Conservation (phyloP, 2,329 filamentous ascomycete species). For the Fusarium clavum region DNA sequence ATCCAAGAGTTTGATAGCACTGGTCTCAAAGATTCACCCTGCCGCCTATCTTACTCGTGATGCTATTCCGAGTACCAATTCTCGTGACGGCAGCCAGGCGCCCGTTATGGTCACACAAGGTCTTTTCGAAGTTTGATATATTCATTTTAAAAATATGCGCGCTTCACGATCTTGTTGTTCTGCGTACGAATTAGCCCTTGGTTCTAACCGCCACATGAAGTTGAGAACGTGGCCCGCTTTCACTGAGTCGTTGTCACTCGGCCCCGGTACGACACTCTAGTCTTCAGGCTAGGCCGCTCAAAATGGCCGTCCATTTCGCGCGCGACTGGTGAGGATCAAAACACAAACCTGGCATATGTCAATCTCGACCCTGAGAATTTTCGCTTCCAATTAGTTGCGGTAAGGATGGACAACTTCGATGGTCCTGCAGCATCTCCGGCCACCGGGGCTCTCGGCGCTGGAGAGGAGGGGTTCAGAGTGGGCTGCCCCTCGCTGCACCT, state of each 20-base stretch:
- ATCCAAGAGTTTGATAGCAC: slow-evolving; percentile 11
- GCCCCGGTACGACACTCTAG: slow-evolving; percentile 42
- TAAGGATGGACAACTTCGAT: slow-evolving; percentile 32
- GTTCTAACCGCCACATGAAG: slow-evolving; percentile 46
- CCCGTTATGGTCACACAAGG: slow-evolving; percentile 4
- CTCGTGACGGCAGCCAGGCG: not conserved
- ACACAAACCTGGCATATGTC: slow-evolving; percentile 30
- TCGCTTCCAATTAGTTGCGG: slow-evolving; percentile 39
- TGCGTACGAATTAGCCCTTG: slow-evolving; percentile 33
- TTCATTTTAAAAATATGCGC: slow-evolving; percentile 26
- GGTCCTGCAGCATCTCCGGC: slow-evolving; percentile 34
- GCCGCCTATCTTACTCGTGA: slow-evolving; percentile 4
- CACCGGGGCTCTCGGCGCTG: slow-evolving; percentile 36
- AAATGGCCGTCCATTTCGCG: slow-evolving; percentile 43
- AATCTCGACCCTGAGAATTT: slow-evolving; percentile 39
- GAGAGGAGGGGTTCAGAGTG: slow-evolving; percentile 35
- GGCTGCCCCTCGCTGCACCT: slow-evolving; percentile 37
- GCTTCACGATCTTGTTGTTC: slow-evolving; percentile 22
- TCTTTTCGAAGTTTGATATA: slow-evolving; percentile 14
- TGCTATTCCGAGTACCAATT: slow-evolving; percentile 20
- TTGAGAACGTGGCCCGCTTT: slow-evolving; percentile 48
- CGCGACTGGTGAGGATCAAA: slow-evolving; percentile 40
- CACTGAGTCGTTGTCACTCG: slow-evolving; percentile 45
- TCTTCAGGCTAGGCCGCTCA: slow-evolving; percentile 37
- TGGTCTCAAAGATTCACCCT: not conserved